Percentiles rank a stretch among this genome's conserved stretches.
Evolutionary conservation across 1,139 yeast genomes (phyloP).

Genomic region (Blastobotrys illinoisensis): DNA sequence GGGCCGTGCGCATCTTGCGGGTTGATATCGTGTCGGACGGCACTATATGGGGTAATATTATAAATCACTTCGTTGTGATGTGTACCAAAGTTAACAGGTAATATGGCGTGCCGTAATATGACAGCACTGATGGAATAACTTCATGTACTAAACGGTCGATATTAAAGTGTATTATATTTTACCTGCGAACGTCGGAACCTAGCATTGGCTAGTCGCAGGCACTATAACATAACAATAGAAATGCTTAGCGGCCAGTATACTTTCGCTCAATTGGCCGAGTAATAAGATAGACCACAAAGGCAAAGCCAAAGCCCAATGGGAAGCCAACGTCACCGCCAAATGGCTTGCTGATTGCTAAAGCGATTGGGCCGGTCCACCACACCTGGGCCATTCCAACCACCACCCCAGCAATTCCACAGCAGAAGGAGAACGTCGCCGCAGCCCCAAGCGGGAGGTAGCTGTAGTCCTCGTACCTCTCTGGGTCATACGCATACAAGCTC

Average conservation of each 20-base stretch:
- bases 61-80: too few species aligned
- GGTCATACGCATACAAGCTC: conserved; percentile 52
- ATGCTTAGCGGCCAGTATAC: conserved; percentile 24
- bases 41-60: too few species aligned
- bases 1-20: too few species aligned
- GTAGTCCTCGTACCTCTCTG: conserved; percentile 54
- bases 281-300: conserved; percentile 57
- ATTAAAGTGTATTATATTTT: not conserved
- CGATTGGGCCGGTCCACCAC: conserved; percentile 75
- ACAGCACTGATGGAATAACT: too few species aligned
- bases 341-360: conserved; percentile 49
- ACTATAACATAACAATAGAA: not conserved
- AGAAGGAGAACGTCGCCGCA: conserved; percentile 73
- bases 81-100: too few species aligned
- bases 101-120: too few species aligned
- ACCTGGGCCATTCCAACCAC: conserved; percentile 81
- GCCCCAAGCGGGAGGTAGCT: conserved; percentile 61
- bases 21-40: too few species aligned
- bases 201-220: not conserved
- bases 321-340: conserved; percentile 85
- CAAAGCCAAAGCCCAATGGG: conserved; percentile 67
- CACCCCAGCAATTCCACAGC: conserved; percentile 81
- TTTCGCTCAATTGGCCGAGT: conserved; percentile 58
- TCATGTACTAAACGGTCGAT: not conserved
- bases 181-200: not conserved